Percentiles rank a stretch among this genome's conserved stretches.
Conservation (phyloP, 495 filamentous ascomycete genomes). For the Physcia stellaris region DNA sequence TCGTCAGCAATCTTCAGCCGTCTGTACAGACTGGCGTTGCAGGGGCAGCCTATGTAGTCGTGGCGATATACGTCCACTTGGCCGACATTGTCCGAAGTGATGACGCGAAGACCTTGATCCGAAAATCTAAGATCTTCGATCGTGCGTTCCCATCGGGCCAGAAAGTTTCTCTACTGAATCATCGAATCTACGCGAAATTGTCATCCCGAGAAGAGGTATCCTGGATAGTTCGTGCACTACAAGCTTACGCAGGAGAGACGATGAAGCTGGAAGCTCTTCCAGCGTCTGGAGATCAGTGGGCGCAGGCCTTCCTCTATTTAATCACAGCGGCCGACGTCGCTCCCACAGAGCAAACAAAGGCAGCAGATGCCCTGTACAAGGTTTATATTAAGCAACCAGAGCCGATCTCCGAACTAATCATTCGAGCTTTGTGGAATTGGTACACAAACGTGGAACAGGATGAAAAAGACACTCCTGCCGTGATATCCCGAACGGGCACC, state of each 20-base stretch:
- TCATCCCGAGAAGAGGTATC: conserved; percentile 52
- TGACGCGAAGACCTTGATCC: conserved; percentile 28
- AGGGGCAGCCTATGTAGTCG: conserved; percentile 56
- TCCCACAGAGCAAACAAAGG: conserved; percentile 42
- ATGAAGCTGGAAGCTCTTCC: conserved; percentile 23
- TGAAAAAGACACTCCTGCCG: conserved; percentile 67
- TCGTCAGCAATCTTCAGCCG: conserved; percentile 56
- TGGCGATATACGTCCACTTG: conserved; percentile 38
- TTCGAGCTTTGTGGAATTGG: conserved; percentile 77
- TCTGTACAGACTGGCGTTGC: conserved; percentile 67
- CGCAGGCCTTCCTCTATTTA: conserved; percentile 67
- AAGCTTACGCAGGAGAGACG: conserved; percentile 37
- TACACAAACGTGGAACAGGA: conserved; percentile 43
- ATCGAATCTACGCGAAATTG: conserved; percentile 69
- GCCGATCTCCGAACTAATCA: conserved; percentile 42
- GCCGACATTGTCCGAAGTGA: conserved; percentile 13
- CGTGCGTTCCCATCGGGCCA: conserved; percentile 49
- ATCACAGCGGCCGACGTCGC: conserved; percentile 47
- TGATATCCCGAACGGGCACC: conserved; percentile 50
- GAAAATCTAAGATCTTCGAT: conserved; percentile 45
- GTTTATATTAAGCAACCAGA: conserved; percentile 42
- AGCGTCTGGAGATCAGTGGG: conserved; percentile 47
- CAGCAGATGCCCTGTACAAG: conserved; percentile 40
- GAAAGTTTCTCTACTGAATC: conserved; percentile 73
- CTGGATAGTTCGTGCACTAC: conserved; percentile 63